Percentiles rank a stretch among this genome's conserved stretches.
Evolutionary conservation across 2,329 filamentous ascomycete genomes (phyloP).

Genomic region (Colletotrichum navitas): DNA sequence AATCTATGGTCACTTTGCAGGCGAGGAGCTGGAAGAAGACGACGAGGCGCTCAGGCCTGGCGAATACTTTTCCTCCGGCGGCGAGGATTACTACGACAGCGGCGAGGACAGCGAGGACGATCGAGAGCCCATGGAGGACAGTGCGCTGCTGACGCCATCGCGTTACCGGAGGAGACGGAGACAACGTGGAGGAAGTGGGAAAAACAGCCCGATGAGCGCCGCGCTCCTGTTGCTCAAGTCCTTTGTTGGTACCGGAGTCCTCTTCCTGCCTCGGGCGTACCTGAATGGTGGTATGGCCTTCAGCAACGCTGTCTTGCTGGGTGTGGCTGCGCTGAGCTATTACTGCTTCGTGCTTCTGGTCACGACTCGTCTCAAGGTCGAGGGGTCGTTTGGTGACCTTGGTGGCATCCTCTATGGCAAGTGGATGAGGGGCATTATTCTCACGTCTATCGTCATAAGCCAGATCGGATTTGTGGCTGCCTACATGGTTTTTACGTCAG

Average conservation of each 20-base stretch:
- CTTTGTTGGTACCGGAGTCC: slow-evolving; percentile 95
- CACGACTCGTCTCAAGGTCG: slow-evolving; percentile 84
- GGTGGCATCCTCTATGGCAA: slow-evolving; percentile 91
- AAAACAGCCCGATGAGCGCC: slow-evolving; percentile 82
- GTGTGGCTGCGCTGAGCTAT: slow-evolving; percentile 88
- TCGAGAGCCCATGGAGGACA: slow-evolving; percentile 87
- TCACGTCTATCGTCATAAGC: slow-evolving; percentile 92
- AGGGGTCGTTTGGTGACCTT: slow-evolving; percentile 98
- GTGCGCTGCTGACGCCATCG: slow-evolving; percentile 83
- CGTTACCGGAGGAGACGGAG: slow-evolving; percentile 82
- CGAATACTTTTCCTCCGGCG: slow-evolving; percentile 90
- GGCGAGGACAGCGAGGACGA: slow-evolving; percentile 69
- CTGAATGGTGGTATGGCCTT: slow-evolving; percentile 98
- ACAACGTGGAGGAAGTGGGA: slow-evolving; percentile 78
- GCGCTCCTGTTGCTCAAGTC: slow-evolving; percentile 92
- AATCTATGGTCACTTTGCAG: slow-evolving; percentile 96
- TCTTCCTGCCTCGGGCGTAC: slow-evolving; percentile 93
- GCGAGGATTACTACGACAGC: slow-evolving; percentile 66
- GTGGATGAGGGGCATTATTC: slow-evolving; percentile 89
- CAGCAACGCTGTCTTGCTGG: slow-evolving; percentile 89
- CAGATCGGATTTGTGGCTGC: slow-evolving; percentile 95
- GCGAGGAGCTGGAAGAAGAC: slow-evolving; percentile 96
- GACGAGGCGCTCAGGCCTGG: slow-evolving; percentile 89
- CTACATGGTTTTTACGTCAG: slow-evolving; percentile 96
- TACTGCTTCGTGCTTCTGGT: slow-evolving; percentile 98